These are phyloP conservation scores for Penicillium bovifimosum DNA, from an alignment of 495 filamentous ascomycete species.

Conservation along the genomic window DNA sequence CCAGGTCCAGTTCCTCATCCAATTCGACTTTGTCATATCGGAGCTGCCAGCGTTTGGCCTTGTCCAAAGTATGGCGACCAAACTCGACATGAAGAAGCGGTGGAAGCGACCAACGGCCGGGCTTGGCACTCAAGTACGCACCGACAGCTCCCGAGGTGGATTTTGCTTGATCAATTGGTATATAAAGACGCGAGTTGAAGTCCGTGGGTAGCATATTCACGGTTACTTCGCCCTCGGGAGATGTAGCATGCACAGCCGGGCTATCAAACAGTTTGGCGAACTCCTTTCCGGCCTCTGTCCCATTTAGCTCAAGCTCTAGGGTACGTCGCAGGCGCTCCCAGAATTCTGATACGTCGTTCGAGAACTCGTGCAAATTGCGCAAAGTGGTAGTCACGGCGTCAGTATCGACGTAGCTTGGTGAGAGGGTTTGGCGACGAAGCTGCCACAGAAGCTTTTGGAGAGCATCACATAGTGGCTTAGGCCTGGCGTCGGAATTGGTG, in stretches of 20 bases:
- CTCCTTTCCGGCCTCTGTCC: slow-evolving; percentile 35
- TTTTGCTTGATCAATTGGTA: slow-evolving; percentile 33
- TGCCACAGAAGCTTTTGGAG: slow-evolving; percentile 44
- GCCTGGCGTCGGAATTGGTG: slow-evolving; percentile 42
- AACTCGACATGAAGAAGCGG: slow-evolving; percentile 55
- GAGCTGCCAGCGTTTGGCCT: slow-evolving; percentile 50
- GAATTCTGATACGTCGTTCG: slow-evolving; percentile 44
- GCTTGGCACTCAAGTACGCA: slow-evolving; percentile 28
- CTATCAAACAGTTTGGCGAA: slow-evolving; percentile 46
- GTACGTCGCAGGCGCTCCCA: slow-evolving; percentile 51
- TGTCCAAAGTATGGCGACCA: slow-evolving; percentile 51
- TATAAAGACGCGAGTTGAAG: slow-evolving; percentile 37
- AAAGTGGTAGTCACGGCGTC: slow-evolving; percentile 39
- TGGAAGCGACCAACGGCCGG: slow-evolving; percentile 40
- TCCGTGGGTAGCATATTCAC: slow-evolving; percentile 35
- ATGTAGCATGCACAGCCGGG: slow-evolving; percentile 11
- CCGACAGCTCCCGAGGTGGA: slow-evolving; percentile 30
- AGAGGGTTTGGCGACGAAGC: slow-evolving; percentile 30
- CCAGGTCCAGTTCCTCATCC: slow-evolving; percentile 48
- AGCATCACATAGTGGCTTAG: slow-evolving; percentile 47
- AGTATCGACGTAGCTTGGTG: slow-evolving; percentile 39
- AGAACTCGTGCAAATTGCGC: slow-evolving; percentile 41
- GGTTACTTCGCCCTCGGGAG: not conserved
- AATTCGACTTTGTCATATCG: slow-evolving; percentile 51
- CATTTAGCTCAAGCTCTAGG: slow-evolving; percentile 47